Conservation (phyloP, 164 flowering plant genomes). For the Stephania cephalantha region DNA sequence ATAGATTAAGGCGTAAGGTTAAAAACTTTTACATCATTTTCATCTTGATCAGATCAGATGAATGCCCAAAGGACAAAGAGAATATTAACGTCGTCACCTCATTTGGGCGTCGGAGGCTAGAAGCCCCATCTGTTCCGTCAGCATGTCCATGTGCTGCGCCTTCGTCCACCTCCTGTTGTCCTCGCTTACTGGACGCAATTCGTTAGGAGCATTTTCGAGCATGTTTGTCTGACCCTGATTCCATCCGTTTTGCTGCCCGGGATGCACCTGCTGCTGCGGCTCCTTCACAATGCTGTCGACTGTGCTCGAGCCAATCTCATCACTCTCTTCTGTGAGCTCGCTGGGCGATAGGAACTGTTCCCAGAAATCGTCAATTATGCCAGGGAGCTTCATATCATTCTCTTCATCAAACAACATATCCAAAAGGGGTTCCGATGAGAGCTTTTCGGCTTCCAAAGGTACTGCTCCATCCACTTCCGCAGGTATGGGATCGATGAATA, state of each 20-base stretch:
- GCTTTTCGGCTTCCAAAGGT: slow-evolving; percentile 32
- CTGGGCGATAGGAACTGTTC: slow-evolving; percentile 49
- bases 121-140: slow-evolving; percentile 83
- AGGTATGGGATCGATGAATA: slow-evolving; percentile 33
- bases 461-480: slow-evolving; percentile 31
- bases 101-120: slow-evolving; percentile 45
- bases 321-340: slow-evolving; percentile 28
- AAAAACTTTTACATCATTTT: not conserved
- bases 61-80: not conserved
- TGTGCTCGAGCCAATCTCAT: slow-evolving; percentile 34
- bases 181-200: not conserved
- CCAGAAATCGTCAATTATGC: slow-evolving; percentile 49
- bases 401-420: slow-evolving; percentile 38
- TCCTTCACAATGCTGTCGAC: slow-evolving; percentile 27
- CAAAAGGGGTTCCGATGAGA: slow-evolving; percentile 28
- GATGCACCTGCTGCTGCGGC: slow-evolving; percentile 13
- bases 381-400: slow-evolving; percentile 22
- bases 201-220: not conserved
- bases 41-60: not conserved
- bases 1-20: not conserved
- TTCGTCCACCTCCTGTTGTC: slow-evolving; percentile 38
- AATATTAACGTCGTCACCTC: slow-evolving; percentile 23
- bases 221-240: slow-evolving; percentile 26
- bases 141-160: slow-evolving; percentile 50
- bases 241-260: slow-evolving; percentile 46